Percentiles rank a stretch among this genome's conserved stretches.
These are phyloP conservation scores for Begonia fuchsioides DNA, from an alignment of 306 rosid genomes.

Conservation along the genomic window DNA sequence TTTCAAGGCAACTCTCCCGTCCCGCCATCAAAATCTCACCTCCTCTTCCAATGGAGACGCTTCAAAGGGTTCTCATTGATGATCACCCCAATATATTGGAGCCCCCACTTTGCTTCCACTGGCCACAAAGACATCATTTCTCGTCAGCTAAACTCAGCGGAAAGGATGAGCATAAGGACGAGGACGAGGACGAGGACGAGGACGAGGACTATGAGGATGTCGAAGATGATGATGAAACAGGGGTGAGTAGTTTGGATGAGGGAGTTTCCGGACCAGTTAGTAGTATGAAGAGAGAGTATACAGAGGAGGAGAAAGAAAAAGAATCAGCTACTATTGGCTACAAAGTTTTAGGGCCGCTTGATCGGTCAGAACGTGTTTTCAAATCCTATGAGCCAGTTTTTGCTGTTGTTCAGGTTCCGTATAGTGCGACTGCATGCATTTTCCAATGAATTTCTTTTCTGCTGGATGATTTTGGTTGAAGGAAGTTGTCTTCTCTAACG, in stretches of 20 bases:
- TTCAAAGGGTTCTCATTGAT: too few species aligned
- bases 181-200: constrained; percentile 16
- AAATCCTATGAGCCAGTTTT: constrained; percentile 64
- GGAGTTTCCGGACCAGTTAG: constrained; percentile 17
- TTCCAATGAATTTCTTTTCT: too few species aligned
- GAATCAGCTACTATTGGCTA: constrained; percentile 72
- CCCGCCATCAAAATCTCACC: constrained; percentile 10
- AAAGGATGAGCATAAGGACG: constrained; percentile 4
- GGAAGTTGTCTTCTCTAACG: too few species aligned
- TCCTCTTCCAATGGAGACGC: background rate
- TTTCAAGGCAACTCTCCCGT: constrained; percentile 13
- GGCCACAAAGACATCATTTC: constrained; percentile 28
- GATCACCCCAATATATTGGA: constrained; percentile 9
- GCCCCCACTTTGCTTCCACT: constrained; percentile 12
- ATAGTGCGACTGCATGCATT: too few species aligned
- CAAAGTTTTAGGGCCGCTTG: constrained; percentile 51
- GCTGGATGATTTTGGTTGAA: too few species aligned
- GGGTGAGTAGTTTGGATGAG: constrained; percentile 25
- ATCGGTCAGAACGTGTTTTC: constrained; percentile 34
- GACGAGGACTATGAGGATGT: constrained; percentile 9
- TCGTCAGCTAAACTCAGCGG: constrained; percentile 27
- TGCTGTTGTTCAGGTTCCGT: constrained; percentile 65
- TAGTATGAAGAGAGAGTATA: constrained; percentile 28
- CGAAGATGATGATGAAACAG: constrained; percentile 21
- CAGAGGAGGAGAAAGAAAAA: constrained; percentile 56